Percentiles rank a stretch among this genome's conserved stretches.
Evolutionary conservation across 352 stramenopile genomes (phyloP).

Genomic region (Pythium pectinolyticum): DNA sequence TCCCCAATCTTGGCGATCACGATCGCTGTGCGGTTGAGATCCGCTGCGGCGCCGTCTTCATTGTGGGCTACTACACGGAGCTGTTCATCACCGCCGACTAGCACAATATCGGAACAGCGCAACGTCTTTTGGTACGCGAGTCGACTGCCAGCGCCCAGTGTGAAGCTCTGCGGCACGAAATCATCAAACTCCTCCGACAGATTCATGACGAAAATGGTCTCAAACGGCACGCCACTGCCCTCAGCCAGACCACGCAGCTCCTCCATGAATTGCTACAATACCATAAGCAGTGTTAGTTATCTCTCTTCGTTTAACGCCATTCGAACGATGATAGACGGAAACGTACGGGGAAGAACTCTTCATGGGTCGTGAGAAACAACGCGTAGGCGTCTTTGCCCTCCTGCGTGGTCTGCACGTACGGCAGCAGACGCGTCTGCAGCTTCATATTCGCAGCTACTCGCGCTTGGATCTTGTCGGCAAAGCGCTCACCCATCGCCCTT

Average conservation of each 20-base stretch:
- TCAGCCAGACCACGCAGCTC: slow-evolving; percentile 63
- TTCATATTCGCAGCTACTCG: slow-evolving; percentile 45
- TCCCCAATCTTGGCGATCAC: slow-evolving; percentile 55
- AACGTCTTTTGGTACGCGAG: slow-evolving; percentile 33
- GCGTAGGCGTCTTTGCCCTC: slow-evolving; percentile 39
- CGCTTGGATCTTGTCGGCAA: slow-evolving; percentile 47
- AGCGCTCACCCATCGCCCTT: slow-evolving; percentile 43
- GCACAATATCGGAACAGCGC: slow-evolving; percentile 67
- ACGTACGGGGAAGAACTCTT: slow-evolving; percentile 53
- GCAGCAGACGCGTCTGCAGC: slow-evolving; percentile 59
- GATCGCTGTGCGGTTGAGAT: slow-evolving; percentile 69
- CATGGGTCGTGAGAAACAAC: slow-evolving; percentile 49
- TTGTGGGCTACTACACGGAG: slow-evolving; percentile 69
- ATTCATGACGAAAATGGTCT: slow-evolving; percentile 73
- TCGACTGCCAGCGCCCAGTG: slow-evolving; percentile 19
- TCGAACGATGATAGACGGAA: not conserved
- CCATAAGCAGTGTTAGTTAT: too few relatives aligned
- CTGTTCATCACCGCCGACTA: slow-evolving; percentile 39
- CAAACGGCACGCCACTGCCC: slow-evolving; percentile 56
- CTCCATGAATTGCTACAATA: slow-evolving; percentile 69
- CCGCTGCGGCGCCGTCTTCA: slow-evolving; percentile 51
- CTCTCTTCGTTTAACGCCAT: too few relatives aligned
- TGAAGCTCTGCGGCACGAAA: slow-evolving; percentile 47
- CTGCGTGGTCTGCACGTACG: slow-evolving; percentile 41
- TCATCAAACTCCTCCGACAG: slow-evolving; percentile 75